Evolutionary conservation across 768 basidiomycete genomes (phyloP), one percentile per base, ranked within the genome.

Genomic region (Crassisporium funariophilum): DNA sequence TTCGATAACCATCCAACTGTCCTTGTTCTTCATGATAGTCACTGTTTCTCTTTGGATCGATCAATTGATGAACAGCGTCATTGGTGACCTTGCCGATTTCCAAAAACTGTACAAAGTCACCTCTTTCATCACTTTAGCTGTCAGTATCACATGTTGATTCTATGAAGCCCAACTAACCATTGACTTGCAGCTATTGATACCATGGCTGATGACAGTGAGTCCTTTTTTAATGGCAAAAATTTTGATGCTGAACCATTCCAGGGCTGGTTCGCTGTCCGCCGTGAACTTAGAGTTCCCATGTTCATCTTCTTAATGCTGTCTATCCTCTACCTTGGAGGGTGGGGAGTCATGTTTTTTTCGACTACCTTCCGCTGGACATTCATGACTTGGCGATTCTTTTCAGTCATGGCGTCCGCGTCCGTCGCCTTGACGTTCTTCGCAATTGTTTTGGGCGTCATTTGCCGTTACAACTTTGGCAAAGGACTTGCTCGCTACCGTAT

Each of bases 191-290:
- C 57, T 87, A 13, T 64, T 88, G 41, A 53, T 87, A 43, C 84
- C 86, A 3, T 91, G 88, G 88, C 66, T 91, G 50, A 73, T 76
- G 54, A 67, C 73, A 50, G 83, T 82, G 63, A 52, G 73, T 62
- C 21, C 44, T 36, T 22, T 16, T 2, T 20, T 11, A 31, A 8
- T 16, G 42, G 25, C 31, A 21, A 22, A 16, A 13, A 27, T 15
- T 29, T 12, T 11, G 19, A 40, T 21, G 19, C 23, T 56, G 21
- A 54, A 27, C 44, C 25, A 46, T 37, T 33, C 10, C 44, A 85
- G 80, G 89, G 89, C 13, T 92, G 88, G 88, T 79, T 86, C 57
- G 78, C 82, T 24, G 80, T 86, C 41, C 83, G 88, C 29, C 76
- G 73, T 41, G 89, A 92, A 65, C 68, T 75, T 46, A 78, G 75